A percentile compares a stretch with the other conserved stretches of the same genome.
phyloP scores from a whole-genome alignment of 169 alveolate genomes.

The Cyclospora cayetanensis region DNA sequence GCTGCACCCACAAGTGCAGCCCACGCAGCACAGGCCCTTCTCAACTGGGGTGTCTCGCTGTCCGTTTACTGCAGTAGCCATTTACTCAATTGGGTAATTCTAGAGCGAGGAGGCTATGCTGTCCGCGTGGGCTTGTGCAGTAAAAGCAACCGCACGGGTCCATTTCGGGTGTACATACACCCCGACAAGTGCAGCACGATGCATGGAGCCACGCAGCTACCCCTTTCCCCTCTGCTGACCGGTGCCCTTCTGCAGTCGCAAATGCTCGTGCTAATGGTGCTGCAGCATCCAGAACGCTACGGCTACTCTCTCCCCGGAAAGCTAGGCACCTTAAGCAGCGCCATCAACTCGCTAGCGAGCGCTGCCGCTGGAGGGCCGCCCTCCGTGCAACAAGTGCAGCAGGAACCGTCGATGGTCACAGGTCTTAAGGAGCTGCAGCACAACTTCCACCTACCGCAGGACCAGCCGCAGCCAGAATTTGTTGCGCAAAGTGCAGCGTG shows the following conservation, averaged over 20 bases:
- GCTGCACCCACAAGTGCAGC: constrained; percentile 28
- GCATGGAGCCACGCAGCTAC: neutral
- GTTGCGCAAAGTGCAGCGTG: neutral
- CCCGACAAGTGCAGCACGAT: constrained; percentile 25
- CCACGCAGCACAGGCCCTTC: neutral
- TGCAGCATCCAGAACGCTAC: constrained; percentile 36
- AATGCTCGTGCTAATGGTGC: constrained; percentile 35
- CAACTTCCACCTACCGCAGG: neutral
- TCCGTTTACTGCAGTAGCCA: constrained; percentile 25
- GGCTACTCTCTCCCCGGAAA: constrained; percentile 5
- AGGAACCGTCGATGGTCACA: neutral
- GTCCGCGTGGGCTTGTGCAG: constrained; percentile 24
- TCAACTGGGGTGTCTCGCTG: neutral
- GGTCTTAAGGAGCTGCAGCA: neutral
- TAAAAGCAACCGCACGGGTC: constrained; percentile 11
- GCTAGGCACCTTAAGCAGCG: constrained; percentile 2
- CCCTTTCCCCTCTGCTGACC: neutral
- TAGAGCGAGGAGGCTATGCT: constrained; percentile 9
- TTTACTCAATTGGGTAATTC: neutral
- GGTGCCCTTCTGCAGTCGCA: constrained; percentile 43
- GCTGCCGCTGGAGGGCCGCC: constrained; percentile 6
- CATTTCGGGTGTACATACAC: constrained; percentile 37
- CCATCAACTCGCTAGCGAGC: neutral
- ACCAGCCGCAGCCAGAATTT: neutral
- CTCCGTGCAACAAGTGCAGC: constrained; percentile 1